Evolutionary conservation across 768 basidiomycete species (phyloP), one percentile per base, ranked within the genome.

Genomic region (Tricholoma hemisulphureum): DNA sequence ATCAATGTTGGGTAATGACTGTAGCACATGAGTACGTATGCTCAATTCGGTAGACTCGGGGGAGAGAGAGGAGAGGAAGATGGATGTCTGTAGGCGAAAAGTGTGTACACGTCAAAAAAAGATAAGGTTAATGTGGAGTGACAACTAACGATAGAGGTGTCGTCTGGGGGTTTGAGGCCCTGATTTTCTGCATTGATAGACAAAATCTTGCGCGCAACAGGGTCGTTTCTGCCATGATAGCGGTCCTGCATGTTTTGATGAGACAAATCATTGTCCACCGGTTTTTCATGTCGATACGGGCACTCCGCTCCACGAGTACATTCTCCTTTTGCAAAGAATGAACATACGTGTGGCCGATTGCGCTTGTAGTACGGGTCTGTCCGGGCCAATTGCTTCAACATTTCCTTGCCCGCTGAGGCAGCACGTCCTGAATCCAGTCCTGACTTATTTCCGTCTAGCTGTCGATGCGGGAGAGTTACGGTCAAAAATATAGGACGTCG

Each of bases 281-380:
- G 93, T 67, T 88, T 84, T 71, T 99, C 97, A 66, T 98, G 96
- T 59, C 95, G 90, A 72, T 93, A 98, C 2, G 97, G 97, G 70
- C 97, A 99, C 58, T 96, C 94, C 13, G 76, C 74, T 6, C 97
- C 97, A 41, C 97, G 85, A 37, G 81, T 93, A 71, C 97, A 99
- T 55, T 95, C 91, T 0, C 97, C 97, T 74, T 98, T 99, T 51
- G 82, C 87, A 69, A 88, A 98, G 82, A 98, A 98, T 2, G 91
- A 93, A 71, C 97, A 99, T 13, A 97, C 68, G 62, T 98, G 91
- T 46, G 97, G 93, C 55, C 90, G 78, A 74, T 98, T 99, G 56
- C 96, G 87, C 73, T 98, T 97, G 77, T 98, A 98, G 71, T 94
- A 94, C 0, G 97, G 97, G 66, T 98, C 96, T 28, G 91, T 92